Percentiles rank a stretch among this genome's conserved stretches.
These are phyloP conservation scores for Diaporthe citriasiana DNA, from an alignment of 2,329 filamentous ascomycete species.

Conservation along the genomic window DNA sequence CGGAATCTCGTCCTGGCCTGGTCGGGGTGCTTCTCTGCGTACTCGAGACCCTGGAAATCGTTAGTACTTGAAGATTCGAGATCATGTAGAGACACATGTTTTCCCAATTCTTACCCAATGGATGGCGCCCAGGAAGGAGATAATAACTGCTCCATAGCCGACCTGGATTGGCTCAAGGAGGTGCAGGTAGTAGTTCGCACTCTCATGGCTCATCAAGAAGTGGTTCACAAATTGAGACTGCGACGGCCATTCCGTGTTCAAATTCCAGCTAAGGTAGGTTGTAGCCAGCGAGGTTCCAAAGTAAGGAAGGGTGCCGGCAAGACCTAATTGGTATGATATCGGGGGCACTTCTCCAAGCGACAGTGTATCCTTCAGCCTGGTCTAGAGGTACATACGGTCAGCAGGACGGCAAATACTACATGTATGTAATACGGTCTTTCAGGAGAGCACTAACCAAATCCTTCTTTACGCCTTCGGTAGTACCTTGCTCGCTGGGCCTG, in stretches of 20 bases:
- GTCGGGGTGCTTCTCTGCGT: conserved; percentile 76
- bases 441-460: conserved; percentile 66
- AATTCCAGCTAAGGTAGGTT: conserved; percentile 84
- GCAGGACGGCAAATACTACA: neutral
- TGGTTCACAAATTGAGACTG: conserved; percentile 75
- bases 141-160: conserved; percentile 91
- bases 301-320: conserved; percentile 88
- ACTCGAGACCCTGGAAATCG: conserved; percentile 76
- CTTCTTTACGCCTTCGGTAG: conserved; percentile 55
- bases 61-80: neutral
- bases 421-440: neutral
- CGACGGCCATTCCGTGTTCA: conserved; percentile 75
- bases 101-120: conserved; percentile 74
- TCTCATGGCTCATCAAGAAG: conserved; percentile 76
- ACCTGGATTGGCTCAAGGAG: conserved; percentile 89
- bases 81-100: neutral
- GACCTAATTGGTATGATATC: conserved; percentile 76
- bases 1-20: conserved; percentile 78
- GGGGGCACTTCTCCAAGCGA: conserved; percentile 74
- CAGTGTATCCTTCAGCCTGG: conserved; percentile 78
- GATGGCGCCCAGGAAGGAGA: conserved; percentile 93
- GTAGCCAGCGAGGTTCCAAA: conserved; percentile 87
- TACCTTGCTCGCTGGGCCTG: conserved; percentile 46
- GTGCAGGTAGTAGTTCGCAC: conserved; percentile 79
- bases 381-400: conserved; percentile 55